phyloP scores from a whole-genome alignment of 306 rosid genomes.

The Rubus parviflorus region DNA sequence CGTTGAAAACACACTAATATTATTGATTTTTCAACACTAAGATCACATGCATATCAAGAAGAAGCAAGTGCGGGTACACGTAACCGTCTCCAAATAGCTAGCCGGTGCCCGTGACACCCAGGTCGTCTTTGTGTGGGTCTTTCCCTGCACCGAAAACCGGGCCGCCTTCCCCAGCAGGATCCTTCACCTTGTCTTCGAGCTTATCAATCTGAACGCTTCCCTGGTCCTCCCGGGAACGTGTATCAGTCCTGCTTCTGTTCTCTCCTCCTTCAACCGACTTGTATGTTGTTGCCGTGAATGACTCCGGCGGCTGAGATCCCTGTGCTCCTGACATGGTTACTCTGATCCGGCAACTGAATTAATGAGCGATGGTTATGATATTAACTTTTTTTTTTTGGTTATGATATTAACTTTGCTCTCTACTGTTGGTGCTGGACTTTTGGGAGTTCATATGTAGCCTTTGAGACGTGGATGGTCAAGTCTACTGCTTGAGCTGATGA shows the following conservation, averaged over 20 bases:
- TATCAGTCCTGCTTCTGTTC: conserved; percentile 59
- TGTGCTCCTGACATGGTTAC: conserved; percentile 78
- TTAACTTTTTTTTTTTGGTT: no score
- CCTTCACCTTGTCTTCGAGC: conserved; percentile 60
- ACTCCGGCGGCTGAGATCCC: conserved; percentile 66
- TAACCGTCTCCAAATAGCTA: neutral
- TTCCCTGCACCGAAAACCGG: conserved; percentile 75
- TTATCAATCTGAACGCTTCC: conserved; percentile 73
- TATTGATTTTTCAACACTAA: no score
- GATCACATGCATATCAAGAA: no score
- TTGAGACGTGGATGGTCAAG: neutral
- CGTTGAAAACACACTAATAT: no score
- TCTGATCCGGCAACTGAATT: neutral
- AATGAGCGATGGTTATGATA: neutral
- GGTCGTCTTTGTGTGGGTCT: conserved; percentile 57
- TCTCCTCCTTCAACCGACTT: conserved; percentile 64
- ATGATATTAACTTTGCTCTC: no score
- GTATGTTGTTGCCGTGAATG: conserved; percentile 65
- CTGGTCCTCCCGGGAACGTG: conserved; percentile 57
- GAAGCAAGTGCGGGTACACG: neutral
- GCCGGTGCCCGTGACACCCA: conserved; percentile 77
- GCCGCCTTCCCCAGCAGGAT: conserved; percentile 72
- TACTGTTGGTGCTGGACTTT: neutral
- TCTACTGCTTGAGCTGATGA: neutral
- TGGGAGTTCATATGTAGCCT: neutral